These are phyloP conservation scores for Tricladium varicosporioides DNA, from an alignment of 2,329 filamentous ascomycete genomes.

Conservation along the genomic window DNA sequence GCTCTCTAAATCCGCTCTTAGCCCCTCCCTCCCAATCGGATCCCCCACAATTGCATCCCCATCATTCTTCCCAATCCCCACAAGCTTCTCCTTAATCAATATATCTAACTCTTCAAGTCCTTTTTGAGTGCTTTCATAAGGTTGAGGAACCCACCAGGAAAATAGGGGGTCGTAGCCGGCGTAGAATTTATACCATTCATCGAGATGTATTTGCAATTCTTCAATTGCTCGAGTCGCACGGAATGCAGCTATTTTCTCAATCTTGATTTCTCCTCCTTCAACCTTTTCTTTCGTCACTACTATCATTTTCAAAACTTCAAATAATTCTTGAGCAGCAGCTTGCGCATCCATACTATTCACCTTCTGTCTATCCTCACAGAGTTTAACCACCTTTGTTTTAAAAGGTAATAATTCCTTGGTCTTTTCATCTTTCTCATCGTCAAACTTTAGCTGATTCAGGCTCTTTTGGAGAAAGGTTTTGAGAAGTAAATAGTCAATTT, in stretches of 20 bases:
- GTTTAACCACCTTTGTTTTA: constrained; percentile 38
- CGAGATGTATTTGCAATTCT: constrained; percentile 41
- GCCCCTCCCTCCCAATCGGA: constrained; percentile 50
- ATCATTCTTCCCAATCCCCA: constrained; percentile 43
- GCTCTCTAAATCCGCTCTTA: constrained; percentile 50
- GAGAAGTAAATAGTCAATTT: constrained; percentile 49
- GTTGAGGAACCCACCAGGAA: constrained; percentile 53
- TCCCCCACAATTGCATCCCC: constrained; percentile 54
- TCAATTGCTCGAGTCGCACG: constrained; percentile 44
- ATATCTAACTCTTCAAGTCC: constrained; percentile 38
- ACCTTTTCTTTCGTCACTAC: constrained; percentile 36
- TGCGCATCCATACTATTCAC: constrained; percentile 44
- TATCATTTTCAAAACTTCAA: constrained; percentile 37
- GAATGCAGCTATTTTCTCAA: constrained; percentile 43
- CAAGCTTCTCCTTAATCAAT: constrained; percentile 41
- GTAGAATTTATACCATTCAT: constrained; percentile 51
- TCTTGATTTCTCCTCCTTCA: constrained; percentile 32
- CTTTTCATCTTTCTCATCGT: constrained; percentile 37
- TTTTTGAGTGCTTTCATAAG: constrained; percentile 41
- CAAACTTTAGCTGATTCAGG: constrained; percentile 39
- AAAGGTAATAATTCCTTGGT: constrained; percentile 45
- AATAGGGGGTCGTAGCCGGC: constrained; percentile 54
- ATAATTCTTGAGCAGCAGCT: constrained; percentile 42
- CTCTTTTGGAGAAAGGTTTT: constrained; percentile 42
- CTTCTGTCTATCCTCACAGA: constrained; percentile 48